A percentile compares a stretch with the other conserved stretches of the same genome.
phyloP scores from a whole-genome alignment of 2,329 filamentous ascomycete genomes.

The Fusarium tupiense region DNA sequence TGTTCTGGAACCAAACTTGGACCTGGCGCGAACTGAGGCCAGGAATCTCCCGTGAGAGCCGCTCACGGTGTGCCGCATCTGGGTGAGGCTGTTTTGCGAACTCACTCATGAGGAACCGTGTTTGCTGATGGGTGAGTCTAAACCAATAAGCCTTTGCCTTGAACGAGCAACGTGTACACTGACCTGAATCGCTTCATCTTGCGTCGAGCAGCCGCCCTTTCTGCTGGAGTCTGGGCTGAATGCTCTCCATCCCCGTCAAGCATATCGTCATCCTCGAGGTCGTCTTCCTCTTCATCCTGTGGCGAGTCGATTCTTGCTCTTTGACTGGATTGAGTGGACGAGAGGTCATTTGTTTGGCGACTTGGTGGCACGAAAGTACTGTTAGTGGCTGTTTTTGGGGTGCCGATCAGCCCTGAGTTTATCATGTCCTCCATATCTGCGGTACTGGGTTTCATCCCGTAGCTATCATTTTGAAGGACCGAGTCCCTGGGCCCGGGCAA shows the following conservation, averaged over 20 bases:
- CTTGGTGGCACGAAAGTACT: constrained; percentile 36
- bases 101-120: constrained; percentile 96
- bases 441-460: constrained; percentile 9
- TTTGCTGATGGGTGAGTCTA: constrained; percentile 94
- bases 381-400: not conserved
- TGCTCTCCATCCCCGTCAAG: constrained; percentile 53
- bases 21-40: constrained; percentile 92
- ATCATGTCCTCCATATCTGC: not conserved
- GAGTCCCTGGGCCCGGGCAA: constrained; percentile 11
- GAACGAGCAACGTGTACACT: constrained; percentile 13
- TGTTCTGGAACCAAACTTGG: constrained; percentile 98
- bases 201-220: constrained; percentile 65
- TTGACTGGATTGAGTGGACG: constrained; percentile 48
- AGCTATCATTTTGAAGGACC: constrained; percentile 5
- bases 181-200: constrained; percentile 87
- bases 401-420: not conserved
- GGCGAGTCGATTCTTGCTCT: constrained; percentile 49
- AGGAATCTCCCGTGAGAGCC: constrained; percentile 88
- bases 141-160: constrained; percentile 47
- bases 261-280: constrained; percentile 67
- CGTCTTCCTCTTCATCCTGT: constrained; percentile 63
- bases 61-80: constrained; percentile 88
- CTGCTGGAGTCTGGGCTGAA: constrained; percentile 63
- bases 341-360: constrained; percentile 48
- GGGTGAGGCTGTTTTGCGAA: constrained; percentile 95